Conservation (phyloP, 306 rosid species). For the Delonix regia region DNA sequence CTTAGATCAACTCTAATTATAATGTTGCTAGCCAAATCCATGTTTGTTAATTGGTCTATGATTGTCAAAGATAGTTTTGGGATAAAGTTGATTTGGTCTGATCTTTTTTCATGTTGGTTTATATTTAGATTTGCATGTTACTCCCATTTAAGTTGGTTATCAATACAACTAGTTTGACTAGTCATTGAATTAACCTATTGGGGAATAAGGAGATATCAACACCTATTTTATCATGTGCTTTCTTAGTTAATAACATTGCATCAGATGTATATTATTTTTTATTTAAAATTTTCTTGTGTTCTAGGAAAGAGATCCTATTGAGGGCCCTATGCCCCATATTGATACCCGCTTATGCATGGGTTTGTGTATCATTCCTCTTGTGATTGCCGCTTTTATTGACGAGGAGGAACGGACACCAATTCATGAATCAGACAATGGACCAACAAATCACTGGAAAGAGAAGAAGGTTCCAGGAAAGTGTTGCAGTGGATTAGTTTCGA, state of each 20-base stretch:
- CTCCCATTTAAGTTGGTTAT: neutral
- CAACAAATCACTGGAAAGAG: constrained; percentile 63
- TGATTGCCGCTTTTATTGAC: constrained; percentile 78
- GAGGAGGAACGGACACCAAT: constrained; percentile 68
- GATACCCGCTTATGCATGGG: constrained; percentile 94
- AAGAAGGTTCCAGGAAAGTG: constrained; percentile 60
- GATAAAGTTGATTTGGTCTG: neutral
- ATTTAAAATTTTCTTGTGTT: constrained; percentile 20
- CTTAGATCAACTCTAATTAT: neutral
- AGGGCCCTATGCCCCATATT: constrained; percentile 96
- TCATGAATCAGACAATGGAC: constrained; percentile 52
- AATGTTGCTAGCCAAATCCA: neutral
- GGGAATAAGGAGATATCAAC: constrained; percentile 4
- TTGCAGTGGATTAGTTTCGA: constrained; percentile 68
- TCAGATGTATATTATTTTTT: neutral
- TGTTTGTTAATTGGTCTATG: neutral
- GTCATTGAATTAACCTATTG: neutral
- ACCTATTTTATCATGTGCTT: neutral
- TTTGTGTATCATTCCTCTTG: constrained; percentile 81
- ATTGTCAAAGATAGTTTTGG: neutral
- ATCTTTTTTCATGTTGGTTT: neutral
- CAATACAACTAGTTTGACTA: neutral
- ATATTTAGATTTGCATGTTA: neutral
- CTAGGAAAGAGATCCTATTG: constrained; percentile 96
- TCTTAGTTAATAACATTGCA: constrained; percentile 5